Evolutionary conservation across 2,329 filamentous ascomycete genomes (phyloP), one percentile per base, ranked within the genome.

Genomic region (Shiraia sp.): DNA sequence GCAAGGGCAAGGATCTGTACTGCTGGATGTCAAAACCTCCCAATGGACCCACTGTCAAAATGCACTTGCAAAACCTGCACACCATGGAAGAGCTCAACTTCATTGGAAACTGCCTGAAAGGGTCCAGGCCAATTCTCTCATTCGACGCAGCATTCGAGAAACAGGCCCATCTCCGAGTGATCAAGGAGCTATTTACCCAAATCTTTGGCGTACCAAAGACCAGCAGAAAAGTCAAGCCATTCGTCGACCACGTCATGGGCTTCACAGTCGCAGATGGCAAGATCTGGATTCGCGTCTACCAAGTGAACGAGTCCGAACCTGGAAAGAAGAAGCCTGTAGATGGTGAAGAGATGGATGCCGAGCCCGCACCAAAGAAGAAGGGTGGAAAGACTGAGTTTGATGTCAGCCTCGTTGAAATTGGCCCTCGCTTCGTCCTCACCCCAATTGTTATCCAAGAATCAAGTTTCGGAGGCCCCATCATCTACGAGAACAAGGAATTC

Each of bases 401-500:
- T 53, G 76, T 97, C 49, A 87, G 80, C 45, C 79, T 99, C 16
- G 83, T 96, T 2, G 93, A 99, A 72, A 95, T 99, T 49, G 93
- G 93, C 0, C 93, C 93, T 0, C 82, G 93, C 32, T 92, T 96
- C 57, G 90, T 96, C 22, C 76, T 96, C 36, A 96, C 90, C 17
- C 92, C 93, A 1, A 96, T 96, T 53, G 85, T 97, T 42, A 96
- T 97, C 55, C 84, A 95, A 58, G 93, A 99, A 69, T 90, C 90
- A 30, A 91, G 88, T 47, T 97, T 99, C 59, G 92, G 92, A 39
- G 93, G 93, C 0, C 92, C 93, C 3, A 90, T 97, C 53, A 95
- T 99, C 64, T 99, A 95, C 74, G 90, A 97, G 77, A 97, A 97
- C 76, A 93, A 90, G 78, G 87, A 96, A 69, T 99, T 96, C 61